Evolutionary conservation across 2,329 filamentous ascomycete species (phyloP).

Genomic region (Bipolaris sorokiniana): DNA sequence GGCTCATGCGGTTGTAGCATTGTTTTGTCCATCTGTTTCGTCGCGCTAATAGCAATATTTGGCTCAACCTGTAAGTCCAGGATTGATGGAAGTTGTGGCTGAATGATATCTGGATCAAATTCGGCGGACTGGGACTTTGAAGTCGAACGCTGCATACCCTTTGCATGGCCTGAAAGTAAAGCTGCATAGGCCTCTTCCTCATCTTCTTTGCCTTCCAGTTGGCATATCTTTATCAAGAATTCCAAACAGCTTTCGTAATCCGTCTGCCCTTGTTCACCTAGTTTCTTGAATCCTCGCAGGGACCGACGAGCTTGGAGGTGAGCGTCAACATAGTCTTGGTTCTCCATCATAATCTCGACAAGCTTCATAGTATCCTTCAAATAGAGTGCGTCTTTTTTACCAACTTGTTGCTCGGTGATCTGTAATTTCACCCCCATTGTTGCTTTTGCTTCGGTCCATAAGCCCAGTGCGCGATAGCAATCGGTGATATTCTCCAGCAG

Average conservation of each 20-base stretch:
- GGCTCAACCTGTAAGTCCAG: not conserved
- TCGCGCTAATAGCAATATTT: not conserved
- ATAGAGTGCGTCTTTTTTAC: slow-evolving; percentile 23
- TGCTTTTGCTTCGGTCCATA: slow-evolving; percentile 22
- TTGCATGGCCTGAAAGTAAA: slow-evolving; percentile 16
- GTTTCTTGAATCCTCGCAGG: slow-evolving; percentile 27
- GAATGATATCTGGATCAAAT: not conserved
- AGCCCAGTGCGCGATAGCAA: slow-evolving; percentile 16
- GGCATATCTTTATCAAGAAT: slow-evolving; percentile 24
- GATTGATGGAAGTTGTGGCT: not conserved
- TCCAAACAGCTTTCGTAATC: slow-evolving; percentile 24
- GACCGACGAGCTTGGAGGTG: slow-evolving; percentile 28
- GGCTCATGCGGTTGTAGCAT: not conserved
- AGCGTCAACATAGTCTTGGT: slow-evolving; percentile 26
- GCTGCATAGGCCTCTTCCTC: slow-evolving; percentile 32
- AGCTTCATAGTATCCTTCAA: slow-evolving; percentile 24
- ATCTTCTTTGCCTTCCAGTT: slow-evolving; percentile 21
- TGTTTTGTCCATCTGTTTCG: not conserved
- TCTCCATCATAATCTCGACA: slow-evolving; percentile 24
- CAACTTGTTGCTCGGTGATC: slow-evolving; percentile 26
- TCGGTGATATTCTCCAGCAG: slow-evolving; percentile 20
- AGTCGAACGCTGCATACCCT: not conserved
- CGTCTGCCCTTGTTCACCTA: slow-evolving; percentile 14
- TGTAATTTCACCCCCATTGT: slow-evolving; percentile 27
- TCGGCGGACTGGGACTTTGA: not conserved